Evolutionary conservation across 495 filamentous ascomycete genomes (phyloP), one percentile per base, ranked within the genome.

Genomic region (Neurospora terricola): DNA sequence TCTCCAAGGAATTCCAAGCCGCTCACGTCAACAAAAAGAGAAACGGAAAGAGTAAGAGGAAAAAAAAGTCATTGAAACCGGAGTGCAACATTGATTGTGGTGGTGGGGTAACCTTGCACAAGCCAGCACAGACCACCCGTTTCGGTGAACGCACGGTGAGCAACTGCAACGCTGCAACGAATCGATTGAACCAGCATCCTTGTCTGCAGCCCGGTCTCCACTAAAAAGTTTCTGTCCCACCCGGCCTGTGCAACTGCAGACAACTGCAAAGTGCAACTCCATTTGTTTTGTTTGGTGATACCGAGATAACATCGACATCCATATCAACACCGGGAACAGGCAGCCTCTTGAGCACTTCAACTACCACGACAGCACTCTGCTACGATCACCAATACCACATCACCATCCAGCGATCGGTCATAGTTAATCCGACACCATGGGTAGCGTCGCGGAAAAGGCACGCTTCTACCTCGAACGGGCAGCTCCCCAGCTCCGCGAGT

Each of bases 391-490:
- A 36, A 21, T 36, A 70, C 11, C 62, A 59, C 48, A 27, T n/a
- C 21, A 69, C 5, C 12, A 73, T 6, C 8, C 39, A 70, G 7
- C 40, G 30, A 48, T 40, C 21, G 21, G 7, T 69, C 45, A 30
- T 11, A 42, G 7, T 40, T 34, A 70, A 42, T 48, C 42, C 39
- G 16, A 45, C 36, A 86, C 54, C 70, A 97, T 97, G 94, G 89
- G 93, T 1, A 88, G 88, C 62, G 89, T 93, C 54, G 92, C 91
- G 74, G 96, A 99, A 79, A 98, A 97, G 83, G 95, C 94, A 21
- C 92, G 95, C 37, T 98, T 94, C 82, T 97, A 91, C 80, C 86
- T 98, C 62, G 96, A 99, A 83, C 90, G 93, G 74, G 92, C 92
- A 7, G 92, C 97, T 42, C 93, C 94, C 8, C 94, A 97, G 80